Conservation (phyloP, 176 grass and related monocot species). For the Carex scoparia region DNA sequence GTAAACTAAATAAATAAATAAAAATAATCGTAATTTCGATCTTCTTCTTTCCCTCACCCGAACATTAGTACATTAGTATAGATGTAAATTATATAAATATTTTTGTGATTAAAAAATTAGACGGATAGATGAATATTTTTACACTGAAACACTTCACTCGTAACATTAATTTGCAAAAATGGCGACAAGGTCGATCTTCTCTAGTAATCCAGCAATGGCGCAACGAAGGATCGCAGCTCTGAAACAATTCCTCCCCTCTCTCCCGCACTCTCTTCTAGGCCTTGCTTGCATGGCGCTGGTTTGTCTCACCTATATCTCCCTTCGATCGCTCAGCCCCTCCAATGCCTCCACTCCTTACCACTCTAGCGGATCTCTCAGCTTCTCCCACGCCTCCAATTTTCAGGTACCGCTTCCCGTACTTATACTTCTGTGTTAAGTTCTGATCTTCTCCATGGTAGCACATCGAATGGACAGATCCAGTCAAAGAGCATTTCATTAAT, state of each 20-base stretch:
- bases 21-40: not conserved
- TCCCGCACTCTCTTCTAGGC: not conserved
- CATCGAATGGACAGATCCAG: not conserved
- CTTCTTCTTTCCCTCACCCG: not conserved
- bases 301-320: conserved; percentile 19
- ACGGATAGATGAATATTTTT: too few relatives aligned
- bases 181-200: conserved; percentile 1
- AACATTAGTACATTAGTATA: not conserved
- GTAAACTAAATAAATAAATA: not conserved
- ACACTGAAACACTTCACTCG: too few relatives aligned
- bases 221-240: conserved; percentile 5
- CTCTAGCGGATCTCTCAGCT: not conserved
- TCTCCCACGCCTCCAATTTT: not conserved
- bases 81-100: not conserved
- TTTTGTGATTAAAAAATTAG: too few relatives aligned
- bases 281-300: not conserved
- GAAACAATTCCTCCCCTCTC: not conserved
- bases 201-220: conserved; percentile 4
- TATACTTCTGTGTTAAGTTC: not conserved
- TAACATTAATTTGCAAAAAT: not conserved
- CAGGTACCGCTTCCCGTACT: not conserved
- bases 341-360: not conserved
- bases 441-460: not conserved
- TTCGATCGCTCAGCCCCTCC: conserved; percentile 19
- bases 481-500: not conserved